These are phyloP conservation scores for Chloromonas sp. DNA, from an alignment of 163 green algal species.

Conservation along the genomic window DNA sequence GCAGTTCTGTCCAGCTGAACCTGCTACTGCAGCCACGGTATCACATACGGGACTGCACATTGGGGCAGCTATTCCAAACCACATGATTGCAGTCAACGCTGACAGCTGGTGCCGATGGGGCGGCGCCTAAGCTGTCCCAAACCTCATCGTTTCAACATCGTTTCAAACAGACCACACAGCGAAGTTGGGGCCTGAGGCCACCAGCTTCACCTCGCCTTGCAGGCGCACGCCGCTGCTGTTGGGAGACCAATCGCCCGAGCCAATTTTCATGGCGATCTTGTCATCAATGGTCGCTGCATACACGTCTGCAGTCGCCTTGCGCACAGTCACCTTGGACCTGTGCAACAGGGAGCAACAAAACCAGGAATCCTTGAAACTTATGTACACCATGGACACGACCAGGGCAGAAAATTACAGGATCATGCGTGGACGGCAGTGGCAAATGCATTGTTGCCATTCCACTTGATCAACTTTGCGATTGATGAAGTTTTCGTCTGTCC, in stretches of 20 bases:
- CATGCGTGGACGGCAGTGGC: background rate
- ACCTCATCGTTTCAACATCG: no score
- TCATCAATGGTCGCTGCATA: slow-evolving; percentile 84
- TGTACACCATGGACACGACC: background rate
- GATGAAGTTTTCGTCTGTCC: no score
- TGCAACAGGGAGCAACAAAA: background rate
- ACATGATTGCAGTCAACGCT: no score
- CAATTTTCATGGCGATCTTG: slow-evolving; percentile 55
- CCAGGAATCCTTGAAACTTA: background rate
- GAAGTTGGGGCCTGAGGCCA: slow-evolving; percentile 63
- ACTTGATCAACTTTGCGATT: no score
- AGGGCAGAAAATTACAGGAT: background rate
- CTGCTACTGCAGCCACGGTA: no score
- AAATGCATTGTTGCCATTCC: no score
- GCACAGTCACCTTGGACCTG: slow-evolving; percentile 42
- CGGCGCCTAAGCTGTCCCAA: no score
- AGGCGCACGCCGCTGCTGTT: slow-evolving; percentile 49
- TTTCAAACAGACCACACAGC: slow-evolving; percentile 60
- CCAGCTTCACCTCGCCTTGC: slow-evolving; percentile 55
- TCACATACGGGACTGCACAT: no score
- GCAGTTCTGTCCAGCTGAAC: no score
- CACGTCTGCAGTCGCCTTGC: slow-evolving; percentile 65
- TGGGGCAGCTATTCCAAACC: no score
- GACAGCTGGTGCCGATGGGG: no score
- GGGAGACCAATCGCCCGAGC: slow-evolving; percentile 78